These are phyloP conservation scores for Microbotryum intermedium DNA, from an alignment of 1,284 basidiomycete species.

Conservation along the genomic window DNA sequence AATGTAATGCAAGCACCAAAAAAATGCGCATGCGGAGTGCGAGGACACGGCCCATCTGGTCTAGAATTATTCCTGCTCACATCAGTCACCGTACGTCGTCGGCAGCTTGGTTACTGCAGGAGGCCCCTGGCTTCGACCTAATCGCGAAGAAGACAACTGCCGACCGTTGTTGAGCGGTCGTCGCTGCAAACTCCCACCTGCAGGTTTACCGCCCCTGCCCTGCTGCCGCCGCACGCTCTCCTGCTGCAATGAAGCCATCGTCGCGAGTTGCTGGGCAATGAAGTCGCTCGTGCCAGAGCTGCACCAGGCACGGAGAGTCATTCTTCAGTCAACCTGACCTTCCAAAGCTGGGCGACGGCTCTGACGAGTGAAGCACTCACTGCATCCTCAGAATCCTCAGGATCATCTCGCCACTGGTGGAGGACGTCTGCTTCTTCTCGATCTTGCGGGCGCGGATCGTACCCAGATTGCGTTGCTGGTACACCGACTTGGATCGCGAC, in stretches of 20 bases:
- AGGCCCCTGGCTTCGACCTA: no score
- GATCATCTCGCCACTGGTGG: conserved; percentile 69
- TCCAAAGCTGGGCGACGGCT: conserved; percentile 10
- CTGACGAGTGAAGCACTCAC: conserved; percentile 3
- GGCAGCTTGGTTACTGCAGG: no score
- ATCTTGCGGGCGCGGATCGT: conserved; percentile 90
- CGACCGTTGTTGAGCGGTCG: no score
- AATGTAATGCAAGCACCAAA: no score
- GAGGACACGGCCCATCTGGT: no score
- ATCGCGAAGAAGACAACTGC: no score
- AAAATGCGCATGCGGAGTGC: no score
- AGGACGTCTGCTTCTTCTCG: conserved; percentile 71
- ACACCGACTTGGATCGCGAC: conserved; percentile 73
- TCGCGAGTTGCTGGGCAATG: conserved; percentile 61
- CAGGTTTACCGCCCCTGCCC: no score
- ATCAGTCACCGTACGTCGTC: no score
- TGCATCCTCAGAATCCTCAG: conserved; percentile 82
- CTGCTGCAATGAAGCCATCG: conserved; percentile 12
- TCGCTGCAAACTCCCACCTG: no score
- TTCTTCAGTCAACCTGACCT: background rate
- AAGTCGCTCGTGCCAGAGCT: conserved; percentile 78
- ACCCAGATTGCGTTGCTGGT: conserved; percentile 77
- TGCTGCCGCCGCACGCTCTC: no score
- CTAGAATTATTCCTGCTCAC: no score
- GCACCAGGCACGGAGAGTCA: background rate